Evolutionary conservation across 768 basidiomycete species (phyloP).

Genomic region (Pluteus cervinus): DNA sequence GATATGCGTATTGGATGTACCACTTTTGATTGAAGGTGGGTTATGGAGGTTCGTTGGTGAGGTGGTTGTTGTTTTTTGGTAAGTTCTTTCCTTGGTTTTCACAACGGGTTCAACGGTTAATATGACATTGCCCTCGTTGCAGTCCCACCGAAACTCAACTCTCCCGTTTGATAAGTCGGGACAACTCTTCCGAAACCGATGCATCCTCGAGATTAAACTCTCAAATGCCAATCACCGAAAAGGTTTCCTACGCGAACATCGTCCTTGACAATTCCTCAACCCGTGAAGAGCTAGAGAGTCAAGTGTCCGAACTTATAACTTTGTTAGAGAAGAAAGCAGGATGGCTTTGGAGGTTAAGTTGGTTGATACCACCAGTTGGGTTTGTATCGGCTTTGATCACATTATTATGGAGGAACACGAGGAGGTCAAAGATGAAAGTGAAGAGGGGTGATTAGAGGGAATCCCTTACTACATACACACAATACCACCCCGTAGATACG

Average conservation of each 20-base stretch:
- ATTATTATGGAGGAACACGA: conserved; percentile 17
- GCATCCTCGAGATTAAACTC: conserved; percentile 72
- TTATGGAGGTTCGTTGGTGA: conserved; percentile 79
- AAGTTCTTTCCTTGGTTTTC: conserved; percentile 15
- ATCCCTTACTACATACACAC: too few relatives aligned
- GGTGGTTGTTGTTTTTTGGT: conserved; percentile 93
- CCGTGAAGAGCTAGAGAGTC: conserved; percentile 51
- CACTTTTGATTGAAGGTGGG: conserved; percentile 84
- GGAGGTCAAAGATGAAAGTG: conserved; percentile 3
- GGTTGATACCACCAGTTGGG: conserved; percentile 52
- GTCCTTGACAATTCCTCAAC: conserved; percentile 89
- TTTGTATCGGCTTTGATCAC: conserved; percentile 35
- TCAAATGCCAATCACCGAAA: conserved; percentile 75
- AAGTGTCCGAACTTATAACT: conserved; percentile 43
- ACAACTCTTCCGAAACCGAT: conserved; percentile 55
- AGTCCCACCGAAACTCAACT: conserved; percentile 85
- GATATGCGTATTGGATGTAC: conserved; percentile 84
- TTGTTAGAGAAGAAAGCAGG: conserved; percentile 41
- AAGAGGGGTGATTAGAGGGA: too few relatives aligned
- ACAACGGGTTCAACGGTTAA: too few relatives aligned
- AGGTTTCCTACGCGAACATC: conserved; percentile 78
- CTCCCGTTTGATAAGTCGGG: conserved; percentile 73
- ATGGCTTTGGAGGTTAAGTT: conserved; percentile 54
- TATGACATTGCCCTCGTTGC: not conserved
- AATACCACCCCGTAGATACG: too few relatives aligned